Evolutionary conservation across 768 basidiomycete species (phyloP).

Genomic region (Boletus vermiculosoides): DNA sequence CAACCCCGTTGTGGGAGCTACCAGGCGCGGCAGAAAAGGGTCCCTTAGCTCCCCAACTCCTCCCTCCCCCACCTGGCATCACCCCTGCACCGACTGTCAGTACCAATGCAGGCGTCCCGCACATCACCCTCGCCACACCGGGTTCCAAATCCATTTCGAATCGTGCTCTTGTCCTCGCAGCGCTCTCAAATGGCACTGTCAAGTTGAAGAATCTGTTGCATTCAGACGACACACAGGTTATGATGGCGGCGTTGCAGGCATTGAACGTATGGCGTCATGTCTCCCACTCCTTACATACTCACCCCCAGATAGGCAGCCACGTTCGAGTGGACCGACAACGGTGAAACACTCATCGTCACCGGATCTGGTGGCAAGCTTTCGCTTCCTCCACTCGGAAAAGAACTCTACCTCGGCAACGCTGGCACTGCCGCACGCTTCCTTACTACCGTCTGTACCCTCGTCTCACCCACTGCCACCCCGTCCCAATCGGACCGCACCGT

Average conservation of each 20-base stretch:
- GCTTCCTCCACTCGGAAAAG: slow-evolving; percentile 75
- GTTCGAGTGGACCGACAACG: slow-evolving; percentile 95
- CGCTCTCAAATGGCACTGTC: slow-evolving; percentile 86
- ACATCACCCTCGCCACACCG: slow-evolving; percentile 81
- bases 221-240: slow-evolving; percentile 97
- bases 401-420: slow-evolving; percentile 94
- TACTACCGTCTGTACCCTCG: slow-evolving; percentile 92
- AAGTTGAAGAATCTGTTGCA: slow-evolving; percentile 87
- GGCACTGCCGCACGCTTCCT: slow-evolving; percentile 98
- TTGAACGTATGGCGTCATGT: slow-evolving; percentile 57
- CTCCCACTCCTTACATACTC: not conserved
- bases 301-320: slow-evolving; percentile 65
- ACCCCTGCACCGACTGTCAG: not conserved
- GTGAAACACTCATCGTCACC: slow-evolving; percentile 89
- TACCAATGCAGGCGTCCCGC: slow-evolving; percentile 12
- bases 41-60: slow-evolving; percentile 22
- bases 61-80: slow-evolving; percentile 3
- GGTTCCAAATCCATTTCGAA: slow-evolving; percentile 98
- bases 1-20: slow-evolving; percentile 37
- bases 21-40: slow-evolving; percentile 16
- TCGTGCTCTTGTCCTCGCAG: slow-evolving; percentile 89
- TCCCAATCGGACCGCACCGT: slow-evolving; percentile 53
- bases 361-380: slow-evolving; percentile 82
- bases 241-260: slow-evolving; percentile 92
- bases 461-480: slow-evolving; percentile 44